phyloP scores from a whole-genome alignment of 2,329 filamentous ascomycete genomes.

The Chrysosporium queenslandicum region DNA sequence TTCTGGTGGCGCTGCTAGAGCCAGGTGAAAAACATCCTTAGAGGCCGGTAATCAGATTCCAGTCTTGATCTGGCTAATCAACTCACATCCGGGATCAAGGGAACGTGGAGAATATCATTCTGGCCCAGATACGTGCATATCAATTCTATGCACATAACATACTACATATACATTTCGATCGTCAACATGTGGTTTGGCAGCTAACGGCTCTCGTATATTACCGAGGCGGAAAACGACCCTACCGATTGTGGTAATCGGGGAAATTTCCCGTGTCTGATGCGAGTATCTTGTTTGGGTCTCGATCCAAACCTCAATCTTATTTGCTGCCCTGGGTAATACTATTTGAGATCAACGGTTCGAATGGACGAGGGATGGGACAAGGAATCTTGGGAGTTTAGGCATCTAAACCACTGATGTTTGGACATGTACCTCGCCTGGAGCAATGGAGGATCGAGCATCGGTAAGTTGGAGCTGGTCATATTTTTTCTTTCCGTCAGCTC shows the following conservation, averaged over 20 bases:
- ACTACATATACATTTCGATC: background rate
- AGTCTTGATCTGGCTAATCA: background rate
- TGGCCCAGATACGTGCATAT: background rate
- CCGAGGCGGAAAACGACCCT: background rate
- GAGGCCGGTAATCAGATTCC: background rate
- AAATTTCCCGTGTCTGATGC: background rate
- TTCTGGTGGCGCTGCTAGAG: background rate
- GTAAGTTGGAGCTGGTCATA: background rate
- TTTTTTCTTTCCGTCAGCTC: background rate
- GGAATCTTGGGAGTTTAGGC: background rate
- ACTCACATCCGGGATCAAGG: background rate
- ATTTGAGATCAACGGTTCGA: background rate
- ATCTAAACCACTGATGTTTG: background rate
- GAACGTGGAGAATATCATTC: conserved; percentile 6
- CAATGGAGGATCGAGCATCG: background rate
- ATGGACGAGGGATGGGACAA: background rate
- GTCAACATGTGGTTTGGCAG: background rate
- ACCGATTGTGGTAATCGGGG: background rate
- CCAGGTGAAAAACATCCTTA: background rate
- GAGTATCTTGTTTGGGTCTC: background rate
- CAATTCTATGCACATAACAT: background rate
- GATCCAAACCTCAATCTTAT: background rate
- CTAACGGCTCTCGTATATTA: background rate
- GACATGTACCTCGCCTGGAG: background rate
- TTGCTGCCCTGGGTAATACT: background rate